Conservation (phyloP, 139 green algal genomes). For the Chlorella sp. region DNA sequence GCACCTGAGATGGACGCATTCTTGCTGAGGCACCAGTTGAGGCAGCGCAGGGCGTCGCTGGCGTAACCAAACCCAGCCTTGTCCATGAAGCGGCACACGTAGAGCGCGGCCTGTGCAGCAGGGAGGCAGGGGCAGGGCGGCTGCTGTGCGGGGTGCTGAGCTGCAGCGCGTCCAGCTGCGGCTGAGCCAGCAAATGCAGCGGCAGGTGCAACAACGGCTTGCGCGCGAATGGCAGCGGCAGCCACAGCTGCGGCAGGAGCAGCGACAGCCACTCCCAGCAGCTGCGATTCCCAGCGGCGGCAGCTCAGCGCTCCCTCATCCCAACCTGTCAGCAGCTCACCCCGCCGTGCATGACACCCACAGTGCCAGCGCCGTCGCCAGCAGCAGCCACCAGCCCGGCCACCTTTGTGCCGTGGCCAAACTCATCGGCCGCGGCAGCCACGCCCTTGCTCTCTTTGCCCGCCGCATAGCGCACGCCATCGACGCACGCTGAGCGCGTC, state of each 20-base stretch:
- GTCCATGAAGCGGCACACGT: constrained; percentile 19
- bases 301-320: too few relatives aligned
- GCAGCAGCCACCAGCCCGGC: neutral
- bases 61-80: neutral
- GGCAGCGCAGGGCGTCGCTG: neutral
- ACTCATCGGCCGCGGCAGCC: neutral
- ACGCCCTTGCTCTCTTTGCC: neutral
- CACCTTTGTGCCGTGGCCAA: constrained; percentile 7
- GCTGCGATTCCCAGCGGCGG: too few relatives aligned
- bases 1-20: neutral
- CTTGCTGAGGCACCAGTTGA: constrained; percentile 3
- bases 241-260: too few relatives aligned
- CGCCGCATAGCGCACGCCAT: neutral
- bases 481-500: neutral
- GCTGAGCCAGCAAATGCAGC: neutral
- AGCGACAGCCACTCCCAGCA: too few relatives aligned
- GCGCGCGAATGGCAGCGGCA: too few relatives aligned
- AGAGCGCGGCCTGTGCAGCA: neutral
- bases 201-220: too few relatives aligned
- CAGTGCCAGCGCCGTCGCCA: neutral
- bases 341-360: constrained; percentile 1
- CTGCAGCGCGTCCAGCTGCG: too few relatives aligned
- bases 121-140: neutral
- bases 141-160: too few relatives aligned
- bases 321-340: constrained; percentile 5